Evolutionary conservation across 805 yeast genomes (phyloP), one percentile per base, ranked within the genome.

Genomic region (Lipomyces chichibuensis): DNA sequence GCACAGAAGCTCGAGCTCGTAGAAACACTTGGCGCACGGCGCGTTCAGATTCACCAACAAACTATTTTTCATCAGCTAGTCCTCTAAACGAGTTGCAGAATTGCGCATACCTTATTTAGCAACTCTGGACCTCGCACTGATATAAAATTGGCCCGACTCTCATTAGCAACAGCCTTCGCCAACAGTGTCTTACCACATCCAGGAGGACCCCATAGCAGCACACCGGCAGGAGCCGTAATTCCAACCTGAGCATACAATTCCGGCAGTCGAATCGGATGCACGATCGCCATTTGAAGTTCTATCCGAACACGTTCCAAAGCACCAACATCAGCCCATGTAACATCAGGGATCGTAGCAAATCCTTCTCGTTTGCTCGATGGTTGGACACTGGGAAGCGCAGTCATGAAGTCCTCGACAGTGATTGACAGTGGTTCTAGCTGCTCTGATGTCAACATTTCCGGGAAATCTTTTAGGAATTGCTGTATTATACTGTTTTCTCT

Each of bases 311-410:
- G 83, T 7, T 85, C 79, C 67, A 95, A 82, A 0, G 98, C 99
- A 70, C 99, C 99, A 46, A 95, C 97, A 75, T 89, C 90, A 5
- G 88, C 85, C 99, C 99, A 95, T 6, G 96, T 87, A 2, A 95
- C 97, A 76, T 95, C 98, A 0, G 99, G 99, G 13, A 95, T 96
- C 0, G 98, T 95, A 0, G 99, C 98, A 79, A 95, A 95, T 0
- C 99, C 99, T 82, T 95, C 99, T 77, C 99, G 88, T 75, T 93
- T 94, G 0, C 98, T 97, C 0, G 98, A 91, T 11, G 99, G 99
- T 79, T 95, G 99, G 57, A 95, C 89, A 0, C 93, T 87, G 2
- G 98, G 98, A 52, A 95, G 79, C 0, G 98, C 98, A 11, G 85
- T 82, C 46, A 90, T 70, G 76, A 95, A 95, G 76, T 95, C 99